phyloP scores from a whole-genome alignment of 2,329 filamentous ascomycete genomes.

The Penicillium sp. region DNA sequence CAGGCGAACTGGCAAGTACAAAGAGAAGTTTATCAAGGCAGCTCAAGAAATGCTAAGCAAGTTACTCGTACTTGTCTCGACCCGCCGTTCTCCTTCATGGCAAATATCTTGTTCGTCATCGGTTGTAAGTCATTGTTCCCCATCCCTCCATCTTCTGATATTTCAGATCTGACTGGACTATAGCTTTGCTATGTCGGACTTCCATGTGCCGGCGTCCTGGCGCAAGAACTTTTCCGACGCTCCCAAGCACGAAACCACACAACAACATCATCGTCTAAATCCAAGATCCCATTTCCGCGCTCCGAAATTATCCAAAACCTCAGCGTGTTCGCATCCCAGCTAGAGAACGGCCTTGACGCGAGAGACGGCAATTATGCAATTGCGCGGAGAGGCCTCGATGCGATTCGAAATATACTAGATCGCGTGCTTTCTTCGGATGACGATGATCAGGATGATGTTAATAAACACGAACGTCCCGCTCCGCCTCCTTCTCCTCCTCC shows the following conservation, averaged over 20 bases:
- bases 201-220: constrained; percentile 20
- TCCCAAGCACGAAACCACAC: constrained; percentile 12
- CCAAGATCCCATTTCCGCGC: constrained; percentile 15
- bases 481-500: not conserved
- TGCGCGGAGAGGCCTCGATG: constrained; percentile 10
- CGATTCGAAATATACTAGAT: constrained; percentile 18
- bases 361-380: constrained; percentile 16
- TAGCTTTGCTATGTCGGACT: constrained; percentile 22
- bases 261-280: not conserved
- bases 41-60: constrained; percentile 10
- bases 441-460: not conserved
- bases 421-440: constrained; percentile 14
- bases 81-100: not conserved
- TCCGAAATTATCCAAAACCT: constrained; percentile 22
- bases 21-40: constrained; percentile 7
- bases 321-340: constrained; percentile 18
- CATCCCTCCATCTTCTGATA: not conserved
- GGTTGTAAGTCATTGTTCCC: constrained; percentile 7
- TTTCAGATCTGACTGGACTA: not conserved
- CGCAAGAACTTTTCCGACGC: constrained; percentile 21
- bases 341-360: constrained; percentile 14
- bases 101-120: constrained; percentile 1
- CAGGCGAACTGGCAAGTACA: constrained; percentile 13
- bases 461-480: not conserved
- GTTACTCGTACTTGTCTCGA: not conserved